A percentile compares a stretch with the other conserved stretches of the same genome.
Evolutionary conservation across 192 early-diverging fungal species (phyloP).

Genomic region (Umbelopsis vinacea): DNA sequence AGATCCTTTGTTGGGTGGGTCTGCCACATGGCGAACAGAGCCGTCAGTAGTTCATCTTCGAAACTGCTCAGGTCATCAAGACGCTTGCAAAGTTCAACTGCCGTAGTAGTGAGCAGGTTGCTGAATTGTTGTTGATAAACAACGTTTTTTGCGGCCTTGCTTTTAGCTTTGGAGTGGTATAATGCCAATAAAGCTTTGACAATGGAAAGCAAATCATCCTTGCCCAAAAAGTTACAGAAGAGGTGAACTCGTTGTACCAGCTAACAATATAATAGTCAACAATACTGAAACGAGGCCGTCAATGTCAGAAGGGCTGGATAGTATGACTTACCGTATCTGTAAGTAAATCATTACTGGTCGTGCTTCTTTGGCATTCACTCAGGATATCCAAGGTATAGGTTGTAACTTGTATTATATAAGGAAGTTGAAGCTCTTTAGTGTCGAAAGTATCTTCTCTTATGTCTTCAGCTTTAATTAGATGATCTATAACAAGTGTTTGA

Average conservation of each 20-base stretch:
- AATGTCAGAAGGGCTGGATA: not conserved
- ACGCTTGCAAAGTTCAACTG: not conserved
- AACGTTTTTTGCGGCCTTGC: not conserved
- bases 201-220: conserved; percentile 3
- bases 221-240: not conserved
- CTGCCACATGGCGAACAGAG: conserved; percentile 19
- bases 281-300: not conserved
- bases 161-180: not conserved
- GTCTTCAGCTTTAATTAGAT: not conserved
- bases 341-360: not conserved
- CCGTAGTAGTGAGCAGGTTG: not conserved
- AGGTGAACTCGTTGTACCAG: not conserved
- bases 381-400: not conserved
- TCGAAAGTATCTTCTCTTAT: not conserved
- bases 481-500: not conserved
- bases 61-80: not conserved
- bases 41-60: conserved; percentile 9
- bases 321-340: conserved; percentile 1
- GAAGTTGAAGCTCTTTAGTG: not conserved
- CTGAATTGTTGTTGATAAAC: conserved; percentile 4
- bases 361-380: not conserved
- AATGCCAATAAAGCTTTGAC: not conserved
- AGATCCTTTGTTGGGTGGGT: conserved; percentile 13
- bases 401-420: conserved; percentile 8
- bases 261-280: not conserved